A percentile compares a stretch with the other conserved stretches of the same genome.
Conservation (phyloP, 805 yeast species). For the Kluyveromyces nonfermentans region DNA sequence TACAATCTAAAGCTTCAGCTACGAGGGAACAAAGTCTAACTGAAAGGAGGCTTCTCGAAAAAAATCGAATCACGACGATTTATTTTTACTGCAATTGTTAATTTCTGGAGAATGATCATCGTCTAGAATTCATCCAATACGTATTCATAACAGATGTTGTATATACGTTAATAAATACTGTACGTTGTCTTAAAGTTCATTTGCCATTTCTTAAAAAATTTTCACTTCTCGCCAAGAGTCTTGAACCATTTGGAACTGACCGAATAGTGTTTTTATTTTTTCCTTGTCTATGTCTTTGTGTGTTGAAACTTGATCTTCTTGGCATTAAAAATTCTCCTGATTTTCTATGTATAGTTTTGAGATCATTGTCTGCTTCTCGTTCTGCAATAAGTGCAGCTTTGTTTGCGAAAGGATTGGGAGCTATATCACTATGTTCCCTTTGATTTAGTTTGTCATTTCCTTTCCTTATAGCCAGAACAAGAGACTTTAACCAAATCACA, state of each 20-base stretch:
- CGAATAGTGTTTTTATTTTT: constrained; percentile 8
- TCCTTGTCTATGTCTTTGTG: constrained; percentile 21
- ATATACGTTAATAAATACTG: too few species aligned
- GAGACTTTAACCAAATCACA: constrained; percentile 46
- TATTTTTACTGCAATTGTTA: neutral
- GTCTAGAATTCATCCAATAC: neutral
- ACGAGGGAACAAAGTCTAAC: too few species aligned
- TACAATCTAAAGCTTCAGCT: too few species aligned
- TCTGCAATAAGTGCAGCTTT: constrained; percentile 16
- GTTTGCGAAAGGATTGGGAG: constrained; percentile 9
- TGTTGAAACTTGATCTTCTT: constrained; percentile 29
- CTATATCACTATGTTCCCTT: constrained; percentile 8
- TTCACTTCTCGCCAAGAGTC: constrained; percentile 46
- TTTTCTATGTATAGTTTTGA: neutral
- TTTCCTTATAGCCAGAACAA: constrained; percentile 39
- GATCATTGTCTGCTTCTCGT: constrained; percentile 4
- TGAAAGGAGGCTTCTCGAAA: too few species aligned
- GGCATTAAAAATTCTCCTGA: constrained; percentile 10
- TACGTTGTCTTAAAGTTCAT: neutral
- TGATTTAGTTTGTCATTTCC: constrained; percentile 40
- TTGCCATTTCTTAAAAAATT: constrained; percentile 9
- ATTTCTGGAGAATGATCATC: neutral
- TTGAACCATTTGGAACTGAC: constrained; percentile 41
- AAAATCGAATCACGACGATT: neutral
- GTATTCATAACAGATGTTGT: neutral